These are phyloP conservation scores for Somion occarium DNA, from an alignment of 1,284 basidiomycete species.

Conservation along the genomic window DNA sequence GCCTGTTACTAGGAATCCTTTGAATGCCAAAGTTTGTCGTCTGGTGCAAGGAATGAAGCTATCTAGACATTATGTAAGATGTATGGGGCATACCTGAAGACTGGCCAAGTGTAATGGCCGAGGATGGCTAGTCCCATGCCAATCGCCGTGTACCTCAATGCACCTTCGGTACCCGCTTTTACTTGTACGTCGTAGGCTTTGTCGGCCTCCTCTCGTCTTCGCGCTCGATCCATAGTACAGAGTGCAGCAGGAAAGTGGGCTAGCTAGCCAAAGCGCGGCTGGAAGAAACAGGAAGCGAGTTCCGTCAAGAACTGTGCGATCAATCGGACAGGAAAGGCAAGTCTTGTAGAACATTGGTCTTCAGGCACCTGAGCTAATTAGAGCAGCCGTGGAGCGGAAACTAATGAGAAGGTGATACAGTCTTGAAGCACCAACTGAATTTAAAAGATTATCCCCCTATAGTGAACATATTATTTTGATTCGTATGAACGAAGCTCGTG, in stretches of 20 bases:
- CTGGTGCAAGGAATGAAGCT: conserved; percentile 33
- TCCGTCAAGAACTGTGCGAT: too few relatives aligned
- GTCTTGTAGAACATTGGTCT: not conserved
- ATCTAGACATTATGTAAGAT: too few relatives aligned
- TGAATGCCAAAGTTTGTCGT: conserved; percentile 77
- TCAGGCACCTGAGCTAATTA: too few relatives aligned
- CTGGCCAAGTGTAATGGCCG: conserved; percentile 74
- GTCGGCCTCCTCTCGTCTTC: conserved; percentile 23
- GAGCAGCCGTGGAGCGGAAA: too few relatives aligned
- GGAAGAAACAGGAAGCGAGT: too few relatives aligned
- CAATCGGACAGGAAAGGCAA: not conserved
- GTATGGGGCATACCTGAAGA: conserved; percentile 67
- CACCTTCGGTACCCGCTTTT: conserved; percentile 45
- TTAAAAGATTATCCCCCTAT: too few relatives aligned
- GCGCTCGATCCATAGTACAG: conserved; percentile 23
- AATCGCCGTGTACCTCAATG: conserved; percentile 44
- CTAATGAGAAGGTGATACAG: too few relatives aligned
- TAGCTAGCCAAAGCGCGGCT: too few relatives aligned
- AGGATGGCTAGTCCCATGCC: conserved; percentile 61
- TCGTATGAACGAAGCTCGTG: too few relatives aligned
- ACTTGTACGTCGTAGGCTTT: conserved; percentile 25
- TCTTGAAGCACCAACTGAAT: too few relatives aligned
- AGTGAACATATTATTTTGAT: too few relatives aligned
- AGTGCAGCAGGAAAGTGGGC: too few relatives aligned
- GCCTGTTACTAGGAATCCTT: conserved; percentile 67